A percentile compares a stretch with the other conserved stretches of the same genome.
Conservation (phyloP, 2,329 filamentous ascomycete species). For the Ascochyta lentis region DNA sequence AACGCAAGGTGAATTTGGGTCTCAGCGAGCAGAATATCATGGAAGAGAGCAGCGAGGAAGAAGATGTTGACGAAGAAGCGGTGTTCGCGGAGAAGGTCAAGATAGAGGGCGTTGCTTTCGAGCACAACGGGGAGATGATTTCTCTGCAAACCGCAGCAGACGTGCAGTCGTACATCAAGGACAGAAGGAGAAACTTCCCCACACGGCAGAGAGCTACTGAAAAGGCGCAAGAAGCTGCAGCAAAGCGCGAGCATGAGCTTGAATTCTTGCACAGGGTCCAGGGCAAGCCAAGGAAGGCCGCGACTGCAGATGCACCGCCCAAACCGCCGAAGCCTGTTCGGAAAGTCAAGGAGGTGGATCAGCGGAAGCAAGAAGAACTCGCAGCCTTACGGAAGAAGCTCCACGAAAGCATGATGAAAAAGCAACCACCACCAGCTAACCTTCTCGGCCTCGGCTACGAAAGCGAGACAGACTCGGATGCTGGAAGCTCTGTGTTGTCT, state of each 20-base stretch:
- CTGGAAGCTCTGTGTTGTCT: slow-evolving; percentile 32
- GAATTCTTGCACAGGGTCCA: slow-evolving; percentile 48
- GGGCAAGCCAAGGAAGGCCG: slow-evolving; percentile 28
- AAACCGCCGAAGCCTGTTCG: background rate
- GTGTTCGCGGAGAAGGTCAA: slow-evolving; percentile 44
- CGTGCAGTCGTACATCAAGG: slow-evolving; percentile 78
- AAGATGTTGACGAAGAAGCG: slow-evolving; percentile 74
- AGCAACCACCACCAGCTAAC: slow-evolving; percentile 17
- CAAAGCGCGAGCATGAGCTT: slow-evolving; percentile 42
- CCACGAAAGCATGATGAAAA: slow-evolving; percentile 42
- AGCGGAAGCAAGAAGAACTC: slow-evolving; percentile 30
- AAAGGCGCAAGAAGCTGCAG: slow-evolving; percentile 59
- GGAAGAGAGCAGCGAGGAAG: slow-evolving; percentile 64
- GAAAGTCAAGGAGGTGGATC: slow-evolving; percentile 4
- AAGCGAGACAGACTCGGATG: slow-evolving; percentile 36
- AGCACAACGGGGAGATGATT: slow-evolving; percentile 63
- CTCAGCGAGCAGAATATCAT: slow-evolving; percentile 68
- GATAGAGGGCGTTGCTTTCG: slow-evolving; percentile 64
- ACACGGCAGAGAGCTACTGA: slow-evolving; percentile 74
- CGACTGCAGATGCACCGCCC: background rate
- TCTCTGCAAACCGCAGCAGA: slow-evolving; percentile 67
- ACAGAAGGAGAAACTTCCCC: slow-evolving; percentile 80
- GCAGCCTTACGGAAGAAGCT: slow-evolving; percentile 44
- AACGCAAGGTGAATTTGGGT: slow-evolving; percentile 68
- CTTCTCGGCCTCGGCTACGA: slow-evolving; percentile 43